Evolutionary conservation across 2,329 filamentous ascomycete genomes (phyloP), one percentile per base, ranked within the genome.

Genomic region (Cladosporium sp.): DNA sequence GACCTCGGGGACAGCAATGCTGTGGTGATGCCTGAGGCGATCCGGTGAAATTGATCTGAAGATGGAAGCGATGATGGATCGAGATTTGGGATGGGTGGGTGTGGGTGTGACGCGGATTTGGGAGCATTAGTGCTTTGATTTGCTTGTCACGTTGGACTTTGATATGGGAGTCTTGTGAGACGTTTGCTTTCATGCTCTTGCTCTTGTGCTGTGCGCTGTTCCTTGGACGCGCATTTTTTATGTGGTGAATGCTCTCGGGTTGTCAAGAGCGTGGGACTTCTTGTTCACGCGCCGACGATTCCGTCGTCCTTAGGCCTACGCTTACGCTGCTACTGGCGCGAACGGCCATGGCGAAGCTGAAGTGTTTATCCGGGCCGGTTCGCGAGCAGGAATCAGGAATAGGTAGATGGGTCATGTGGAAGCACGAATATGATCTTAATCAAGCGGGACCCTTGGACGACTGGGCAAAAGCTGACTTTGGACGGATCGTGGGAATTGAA

Each of bases 1-100:
- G 33, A 35, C 33, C 12, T 3, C 6, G 37, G 18, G 14, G 6
- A 44, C 18, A 21, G n/a, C 18, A n/a, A 5, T 57, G n/a, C n/a
- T 57, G 55, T 14, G 11, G 33, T 40, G 33, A 23, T 57, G 55
- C 55, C 55, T 57, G 33, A 57, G 55, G 55, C 23, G 55, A 16
- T 21, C 12, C 7, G 33, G 55, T 18, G 55, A 33, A 18, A 18
- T 35, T 28, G 49, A 28, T 28, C 28, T 57, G n/a, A 7, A 33
- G 33, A 57, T 57, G 33, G 23, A 26, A 57, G 33, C 33, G 33
- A 33, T 57, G 55, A 12, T 3, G 29, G 21, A 57, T 57, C 55
- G 55, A 57, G 55, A 57, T 57, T 57, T 28, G 31, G 29, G 18
- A n/a, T 26, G 23, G 23, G 33, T 46, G 2, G 11, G n/a, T 11